phyloP scores from a whole-genome alignment of 352 stramenopile genomes.

The Pythium volutum region DNA sequence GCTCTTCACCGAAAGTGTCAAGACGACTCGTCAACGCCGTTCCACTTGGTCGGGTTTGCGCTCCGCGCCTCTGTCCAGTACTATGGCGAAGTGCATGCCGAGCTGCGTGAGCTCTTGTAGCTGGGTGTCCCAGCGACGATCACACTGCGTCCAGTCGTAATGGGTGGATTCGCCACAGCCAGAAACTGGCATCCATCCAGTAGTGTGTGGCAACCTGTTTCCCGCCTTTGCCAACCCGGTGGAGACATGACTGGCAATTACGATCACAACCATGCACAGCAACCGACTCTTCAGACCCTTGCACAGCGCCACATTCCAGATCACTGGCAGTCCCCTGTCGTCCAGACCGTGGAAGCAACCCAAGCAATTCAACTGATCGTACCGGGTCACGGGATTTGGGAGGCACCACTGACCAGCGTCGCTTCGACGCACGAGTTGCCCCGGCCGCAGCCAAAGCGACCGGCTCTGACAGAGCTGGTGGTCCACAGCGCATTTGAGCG shows the following conservation, averaged over 20 bases:
- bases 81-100: background rate
- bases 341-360: background rate
- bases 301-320: background rate
- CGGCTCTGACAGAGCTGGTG: background rate
- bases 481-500: background rate
- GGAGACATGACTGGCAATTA: background rate
- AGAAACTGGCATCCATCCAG: background rate
- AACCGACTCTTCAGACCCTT: background rate
- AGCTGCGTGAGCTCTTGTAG: background rate
- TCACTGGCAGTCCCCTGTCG: slow-evolving; percentile 3
- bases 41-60: background rate
- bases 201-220: background rate
- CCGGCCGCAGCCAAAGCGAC: too few species aligned
- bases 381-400: background rate
- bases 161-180: background rate
- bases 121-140: background rate
- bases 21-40: background rate
- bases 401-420: background rate
- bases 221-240: background rate
- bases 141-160: background rate
- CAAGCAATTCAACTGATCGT: background rate
- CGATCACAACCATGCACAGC: background rate
- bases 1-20: background rate
- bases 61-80: background rate
- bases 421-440: background rate